phyloP scores from a whole-genome alignment of 306 rosid species.

The Bauhinia variegata region DNA sequence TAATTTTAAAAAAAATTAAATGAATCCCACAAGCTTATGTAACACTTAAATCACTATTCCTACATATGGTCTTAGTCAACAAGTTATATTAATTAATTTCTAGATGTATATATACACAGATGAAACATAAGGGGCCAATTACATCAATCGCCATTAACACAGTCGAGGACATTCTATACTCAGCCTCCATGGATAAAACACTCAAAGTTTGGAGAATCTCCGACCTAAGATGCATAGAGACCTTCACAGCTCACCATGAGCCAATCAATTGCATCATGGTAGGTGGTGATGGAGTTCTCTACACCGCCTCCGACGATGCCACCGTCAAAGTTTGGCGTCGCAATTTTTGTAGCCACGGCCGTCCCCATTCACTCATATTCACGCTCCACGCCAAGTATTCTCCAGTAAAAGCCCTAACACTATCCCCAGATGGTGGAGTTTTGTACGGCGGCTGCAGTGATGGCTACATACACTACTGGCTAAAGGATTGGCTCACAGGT shows the following conservation, averaged over 20 bases:
- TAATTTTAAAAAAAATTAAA: too few relatives aligned
- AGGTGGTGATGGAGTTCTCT: slow-evolving; percentile 75
- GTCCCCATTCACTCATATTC: slow-evolving; percentile 74
- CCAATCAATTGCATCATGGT: slow-evolving; percentile 65
- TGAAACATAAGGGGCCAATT: slow-evolving; percentile 76
- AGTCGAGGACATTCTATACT: slow-evolving; percentile 75
- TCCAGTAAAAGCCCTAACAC: slow-evolving; percentile 70
- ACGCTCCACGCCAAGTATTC: slow-evolving; percentile 77
- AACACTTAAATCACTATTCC: too few relatives aligned
- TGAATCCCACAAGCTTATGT: too few relatives aligned
- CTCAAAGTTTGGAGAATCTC: slow-evolving; percentile 85
- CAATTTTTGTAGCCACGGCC: slow-evolving; percentile 64
- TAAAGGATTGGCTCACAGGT: slow-evolving; percentile 79
- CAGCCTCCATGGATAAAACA: slow-evolving; percentile 82
- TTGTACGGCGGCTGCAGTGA: slow-evolving; percentile 89
- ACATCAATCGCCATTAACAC: slow-evolving; percentile 80
- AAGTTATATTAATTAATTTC: too few relatives aligned
- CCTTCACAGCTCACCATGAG: slow-evolving; percentile 74
- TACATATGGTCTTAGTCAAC: too few relatives aligned
- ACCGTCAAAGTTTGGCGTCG: slow-evolving; percentile 82
- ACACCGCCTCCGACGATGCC: slow-evolving; percentile 87
- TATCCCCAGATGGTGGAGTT: slow-evolving; percentile 52
- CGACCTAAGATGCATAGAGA: slow-evolving; percentile 86
- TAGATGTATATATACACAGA: slow-evolving; percentile 32
- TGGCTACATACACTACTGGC: slow-evolving; percentile 89